Conservation (phyloP, 805 yeast species). For the Sugiyamaella americana region DNA sequence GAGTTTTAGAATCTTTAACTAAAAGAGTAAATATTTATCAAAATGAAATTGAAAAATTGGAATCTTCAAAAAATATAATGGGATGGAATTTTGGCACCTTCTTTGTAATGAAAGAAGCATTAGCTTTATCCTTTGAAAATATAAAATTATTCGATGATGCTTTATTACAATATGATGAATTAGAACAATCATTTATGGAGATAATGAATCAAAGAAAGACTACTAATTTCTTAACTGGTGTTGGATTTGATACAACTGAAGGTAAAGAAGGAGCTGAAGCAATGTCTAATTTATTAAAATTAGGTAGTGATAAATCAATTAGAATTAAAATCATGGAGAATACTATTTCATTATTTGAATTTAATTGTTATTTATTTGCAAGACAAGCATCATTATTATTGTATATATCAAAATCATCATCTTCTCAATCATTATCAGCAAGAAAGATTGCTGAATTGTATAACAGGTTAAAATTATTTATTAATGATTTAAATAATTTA, state of each 20-base stretch:
- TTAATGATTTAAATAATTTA: constrained; percentile 35
- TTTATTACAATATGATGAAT: constrained; percentile 42
- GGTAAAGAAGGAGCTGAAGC: not conserved
- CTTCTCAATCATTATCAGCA: constrained; percentile 21
- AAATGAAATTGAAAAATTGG: constrained; percentile 36
- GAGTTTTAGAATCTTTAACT: constrained; percentile 49
- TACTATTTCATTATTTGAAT: constrained; percentile 35
- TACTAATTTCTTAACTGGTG: constrained; percentile 28
- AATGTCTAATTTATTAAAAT: constrained; percentile 15
- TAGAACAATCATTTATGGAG: constrained; percentile 34
- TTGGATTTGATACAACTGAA: constrained; percentile 24
- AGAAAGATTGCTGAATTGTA: constrained; percentile 26
- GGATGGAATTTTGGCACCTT: constrained; percentile 44
- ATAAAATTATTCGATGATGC: constrained; percentile 60
- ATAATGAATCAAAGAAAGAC: constrained; percentile 19
- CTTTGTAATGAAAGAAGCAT: constrained; percentile 42
- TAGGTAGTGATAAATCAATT: constrained; percentile 19
- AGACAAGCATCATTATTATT: constrained; percentile 32
- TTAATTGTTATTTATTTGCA: constrained; percentile 33
- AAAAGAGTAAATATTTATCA: constrained; percentile 40
- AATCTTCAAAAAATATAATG: constrained; percentile 30
- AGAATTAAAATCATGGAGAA: constrained; percentile 32
- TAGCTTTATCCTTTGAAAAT: constrained; percentile 48
- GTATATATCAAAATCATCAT: constrained; percentile 25
- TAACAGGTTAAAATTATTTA: constrained; percentile 32